Base-by-base conservation (phyloP, 179 eudicot species). In the Amaranthus tricolor region DNA sequence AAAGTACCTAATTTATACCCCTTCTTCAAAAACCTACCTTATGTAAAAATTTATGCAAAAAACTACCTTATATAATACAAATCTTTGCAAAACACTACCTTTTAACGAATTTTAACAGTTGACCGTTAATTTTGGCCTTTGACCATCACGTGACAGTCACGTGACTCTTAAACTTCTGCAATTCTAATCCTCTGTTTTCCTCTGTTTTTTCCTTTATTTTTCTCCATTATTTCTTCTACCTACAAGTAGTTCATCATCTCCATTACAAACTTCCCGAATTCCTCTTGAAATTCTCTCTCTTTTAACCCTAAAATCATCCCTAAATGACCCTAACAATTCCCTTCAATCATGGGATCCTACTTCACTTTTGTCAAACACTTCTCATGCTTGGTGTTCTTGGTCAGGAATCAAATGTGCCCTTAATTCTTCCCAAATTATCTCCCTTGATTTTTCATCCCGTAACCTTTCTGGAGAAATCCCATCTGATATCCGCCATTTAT, bases 401-500 rank as follows among this genome's bases (percentile, higher is more conserved):
- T 83, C 93, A 47, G 97, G 99, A 4, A 70, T 95, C 74, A 77
- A 79, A 71, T 95, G 99, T 67, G 85, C 82, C 67, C 79, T 8
- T 7, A 40, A 62, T 5, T 71, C 86, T 20, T 66, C 50, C 62
- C 84, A 79, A 16, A 77, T 95, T 71, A 83, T 68, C 7, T 76
- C 84, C 0, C 80, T 95, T 14, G 90, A 95, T 77, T 84, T 95
- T 77, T 89, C 97, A 0, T 56, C 48, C 0, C 85, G 88, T 13
- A 89, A 87, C 74, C 87, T 95, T 50, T 90, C 99, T 3, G 99
- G 99, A 45, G 54, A n/a, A 0, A 77, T 95, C 64, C 89, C 95
- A 0, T 20, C 78, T 0, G 83, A 85, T 19, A 85, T 95, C 48
- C 77, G 40, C n/a, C 77, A 82, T 78, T 69, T 95, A 53, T 51